Evolutionary conservation across 768 basidiomycete species (phyloP), one percentile per base, ranked within the genome.

Genomic region (Mycena alexandri): DNA sequence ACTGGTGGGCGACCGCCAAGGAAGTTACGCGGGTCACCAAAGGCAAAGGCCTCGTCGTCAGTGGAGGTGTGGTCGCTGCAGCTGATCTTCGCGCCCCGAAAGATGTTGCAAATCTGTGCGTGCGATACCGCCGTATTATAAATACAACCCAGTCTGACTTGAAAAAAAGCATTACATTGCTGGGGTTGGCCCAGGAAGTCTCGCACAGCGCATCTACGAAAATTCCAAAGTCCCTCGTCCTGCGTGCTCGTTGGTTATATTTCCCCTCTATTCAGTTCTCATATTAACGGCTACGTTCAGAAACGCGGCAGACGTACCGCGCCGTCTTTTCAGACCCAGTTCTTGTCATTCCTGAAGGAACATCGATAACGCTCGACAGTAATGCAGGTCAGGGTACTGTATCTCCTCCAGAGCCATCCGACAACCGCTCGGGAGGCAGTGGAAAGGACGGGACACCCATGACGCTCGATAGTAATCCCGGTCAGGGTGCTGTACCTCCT

Each of bases 1-100:
- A 94, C 70, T 93, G 93, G 94, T 93, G 94, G 94, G 88, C 91
- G 0, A 84, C 87, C 0, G 87, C 93, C 13, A 81, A 90, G 38
- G 94, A 96, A 77, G 81, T 96, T 3, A 84, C 88, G 19, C 84
- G 94, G 1, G 93, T 94, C 2, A 91, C 93, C 3, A 93, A 93
- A 70, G 93, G 94, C 1, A 93, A 89, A 74, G 90, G 89, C 0
- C 75, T 95, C 58, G 75, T 96, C 14, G 81, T 94, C 9, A 91
- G 90, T 65, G 86, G 92, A 2, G 93, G 92, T 0, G 89, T 87
- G 0, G 77, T 84, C n/a, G 78, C 82, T 7, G 83, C 87, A 48
- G 84, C 84, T 17, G 90, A 94, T 75, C 75, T 92, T 36, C 82
- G 94, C 60, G 89, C 87, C 1, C 92, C 94, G 0, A 82, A 81